Evolutionary conservation across 2,329 filamentous ascomycete genomes (phyloP), one percentile per base, ranked within the genome.

Genomic region (Blastomyces gilchristii): DNA sequence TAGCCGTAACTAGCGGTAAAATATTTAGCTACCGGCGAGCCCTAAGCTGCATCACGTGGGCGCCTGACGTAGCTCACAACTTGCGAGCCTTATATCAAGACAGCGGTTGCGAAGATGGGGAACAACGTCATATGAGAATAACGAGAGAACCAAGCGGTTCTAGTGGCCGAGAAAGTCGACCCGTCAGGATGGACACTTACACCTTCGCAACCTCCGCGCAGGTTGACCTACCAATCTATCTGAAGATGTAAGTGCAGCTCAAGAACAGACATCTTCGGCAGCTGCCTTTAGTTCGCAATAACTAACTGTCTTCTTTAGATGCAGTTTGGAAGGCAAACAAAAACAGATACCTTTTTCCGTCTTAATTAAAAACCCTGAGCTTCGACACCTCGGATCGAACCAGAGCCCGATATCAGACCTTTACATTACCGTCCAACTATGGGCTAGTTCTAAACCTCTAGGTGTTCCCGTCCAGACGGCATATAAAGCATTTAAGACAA

Each of bases 361-460:
- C 0, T 83, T 97, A 31, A 78, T 97, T 56, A 84, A 88, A 65
- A 83, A 87, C 63, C 87, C 92, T 0, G 89, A 95, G 63, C 81
- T 97, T 39, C 86, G 91, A 67, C 89, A 97, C 73, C 83, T 94
- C 62, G 93, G 91, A 60, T 96, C 93, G 25, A 94, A 93, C 70
- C 84, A 87, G 66, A 91, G 89, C 75, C 80, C 87, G 0, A 80
- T 88, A 72, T 97, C 91, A 34, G 94, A 99, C 74, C 86, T 99
- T 58, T 97, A 93, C 72, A 87, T 96, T 58, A 97, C 92, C 0
- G 89, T 88, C 9, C 94, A 97, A 75, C 83, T 97, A 70, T 99
- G 93, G 88, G 90, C 92, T 14, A 91, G 95, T 70, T 97, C 92
- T 37, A 99, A 99, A 74, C 91, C 93, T 45, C 79, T 99, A 68